Conservation (phyloP, 2,329 filamentous ascomycete genomes). For the Apiospora sp. region DNA sequence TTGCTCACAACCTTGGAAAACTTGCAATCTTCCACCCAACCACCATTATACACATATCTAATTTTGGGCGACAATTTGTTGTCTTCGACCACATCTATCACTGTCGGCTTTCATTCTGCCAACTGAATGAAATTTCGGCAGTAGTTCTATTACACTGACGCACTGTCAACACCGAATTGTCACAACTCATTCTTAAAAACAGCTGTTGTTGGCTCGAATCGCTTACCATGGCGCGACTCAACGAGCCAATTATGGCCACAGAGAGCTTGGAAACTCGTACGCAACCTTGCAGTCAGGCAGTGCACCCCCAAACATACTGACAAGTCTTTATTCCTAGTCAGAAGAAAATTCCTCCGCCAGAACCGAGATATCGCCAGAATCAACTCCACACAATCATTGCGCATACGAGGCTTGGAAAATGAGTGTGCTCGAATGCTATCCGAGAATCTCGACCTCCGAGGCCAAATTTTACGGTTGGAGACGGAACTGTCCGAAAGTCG, state of each 20-base stretch:
- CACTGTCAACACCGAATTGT: not conserved
- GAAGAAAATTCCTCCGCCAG: constrained; percentile 80
- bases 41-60: constrained; percentile 10
- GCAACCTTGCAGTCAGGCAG: constrained; percentile 44
- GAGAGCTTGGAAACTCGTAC: constrained; percentile 77
- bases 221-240: constrained; percentile 78
- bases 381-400: constrained; percentile 80
- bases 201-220: constrained; percentile 31
- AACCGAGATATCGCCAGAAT: constrained; percentile 83
- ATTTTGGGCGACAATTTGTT: constrained; percentile 6
- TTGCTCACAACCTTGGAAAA: constrained; percentile 16
- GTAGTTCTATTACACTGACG: not conserved
- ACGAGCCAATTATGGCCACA: constrained; percentile 73
- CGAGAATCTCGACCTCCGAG: constrained; percentile 79
- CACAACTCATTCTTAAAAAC: constrained; percentile 34
- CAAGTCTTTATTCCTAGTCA: constrained; percentile 59
- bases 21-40: constrained; percentile 8
- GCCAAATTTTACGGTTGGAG: constrained; percentile 74
- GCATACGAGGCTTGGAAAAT: constrained; percentile 78
- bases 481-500: constrained; percentile 70
- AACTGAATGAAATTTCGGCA: not conserved
- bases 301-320: not conserved
- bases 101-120: constrained; percentile 29
- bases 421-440: constrained; percentile 77
- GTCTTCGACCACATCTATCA: constrained; percentile 25